Conservation (phyloP, 129 eudicot species). For the Flaveria bidentis region DNA sequence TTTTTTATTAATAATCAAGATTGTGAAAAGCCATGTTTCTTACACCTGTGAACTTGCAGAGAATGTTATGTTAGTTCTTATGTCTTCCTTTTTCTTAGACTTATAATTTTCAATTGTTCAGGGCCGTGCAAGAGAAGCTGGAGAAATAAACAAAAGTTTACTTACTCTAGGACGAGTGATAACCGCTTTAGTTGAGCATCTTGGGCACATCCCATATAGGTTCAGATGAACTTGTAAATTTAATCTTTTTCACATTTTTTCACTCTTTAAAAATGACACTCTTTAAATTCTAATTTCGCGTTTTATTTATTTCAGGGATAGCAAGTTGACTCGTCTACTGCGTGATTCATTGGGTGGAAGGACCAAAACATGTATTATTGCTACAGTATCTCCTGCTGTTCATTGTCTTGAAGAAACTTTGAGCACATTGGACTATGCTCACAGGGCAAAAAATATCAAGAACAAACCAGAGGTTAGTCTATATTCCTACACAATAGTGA, state of each 20-base stretch:
- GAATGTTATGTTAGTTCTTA: neutral
- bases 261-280: neutral
- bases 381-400: slow-evolving; percentile 98
- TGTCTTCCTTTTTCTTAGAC: neutral
- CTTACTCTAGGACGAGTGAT: slow-evolving; percentile 96
- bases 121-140: slow-evolving; percentile 99
- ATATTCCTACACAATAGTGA: neutral
- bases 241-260: neutral
- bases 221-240: slow-evolving; percentile 12
- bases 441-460: slow-evolving; percentile 84
- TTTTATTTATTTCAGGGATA: slow-evolving; percentile 57
- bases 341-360: slow-evolving; percentile 98
- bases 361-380: slow-evolving; percentile 96
- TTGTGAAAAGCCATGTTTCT: neutral
- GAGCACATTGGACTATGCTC: slow-evolving; percentile 95
- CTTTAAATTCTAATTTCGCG: neutral
- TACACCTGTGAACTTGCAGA: neutral
- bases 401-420: slow-evolving; percentile 96
- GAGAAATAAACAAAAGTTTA: slow-evolving; percentile 93
- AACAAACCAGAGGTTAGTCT: slow-evolving; percentile 87
- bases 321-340: slow-evolving; percentile 86
- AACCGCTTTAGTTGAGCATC: slow-evolving; percentile 89
- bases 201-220: slow-evolving; percentile 97
- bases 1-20: neutral
- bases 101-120: slow-evolving; percentile 10